Evolutionary conservation across 768 basidiomycete species (phyloP).

Genomic region (Gelatoporia subvermispora): DNA sequence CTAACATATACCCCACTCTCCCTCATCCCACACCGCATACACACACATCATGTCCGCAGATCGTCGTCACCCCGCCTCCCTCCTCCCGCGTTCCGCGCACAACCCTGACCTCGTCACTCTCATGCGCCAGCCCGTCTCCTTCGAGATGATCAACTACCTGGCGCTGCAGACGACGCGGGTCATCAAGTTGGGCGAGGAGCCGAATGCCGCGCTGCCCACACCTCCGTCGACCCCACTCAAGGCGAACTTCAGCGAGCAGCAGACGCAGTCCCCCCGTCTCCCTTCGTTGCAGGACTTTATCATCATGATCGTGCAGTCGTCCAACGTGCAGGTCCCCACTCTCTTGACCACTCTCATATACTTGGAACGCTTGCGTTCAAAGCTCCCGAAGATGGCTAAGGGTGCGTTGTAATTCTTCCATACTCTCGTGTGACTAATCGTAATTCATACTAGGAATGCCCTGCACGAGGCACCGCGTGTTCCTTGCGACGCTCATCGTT

Average conservation of each 20-base stretch:
- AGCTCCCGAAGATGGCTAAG: conserved; percentile 79
- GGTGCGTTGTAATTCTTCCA: conserved; percentile 43
- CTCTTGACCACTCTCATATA: conserved; percentile 89
- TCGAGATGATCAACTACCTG: conserved; percentile 84
- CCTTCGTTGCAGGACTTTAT: conserved; percentile 85
- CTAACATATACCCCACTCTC: conserved; percentile 26
- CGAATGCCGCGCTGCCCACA: conserved; percentile 44
- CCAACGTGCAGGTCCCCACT: conserved; percentile 88
- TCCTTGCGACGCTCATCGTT: conserved; percentile 92
- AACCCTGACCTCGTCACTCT: conserved; percentile 78
- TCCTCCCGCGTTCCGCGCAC: conserved; percentile 71
- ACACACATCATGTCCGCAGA: conserved; percentile 30
- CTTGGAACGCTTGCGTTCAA: conserved; percentile 78
- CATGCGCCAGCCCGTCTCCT: conserved; percentile 69
- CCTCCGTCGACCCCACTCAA: conserved; percentile 67
- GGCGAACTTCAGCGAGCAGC: conserved; percentile 30
- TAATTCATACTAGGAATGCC: conserved; percentile 49
- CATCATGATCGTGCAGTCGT: conserved; percentile 66
- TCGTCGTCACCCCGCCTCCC: conserved; percentile 71
- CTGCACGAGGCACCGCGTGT: conserved; percentile 92
- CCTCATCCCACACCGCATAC: conserved; percentile 23
- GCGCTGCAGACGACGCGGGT: conserved; percentile 73
- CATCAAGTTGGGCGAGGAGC: conserved; percentile 64
- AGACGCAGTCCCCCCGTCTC: conserved; percentile 28
- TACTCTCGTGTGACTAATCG: conserved; percentile 4